These are phyloP conservation scores for Yamadazyma sp. DNA, from an alignment of 805 yeast genomes.

Conservation along the genomic window DNA sequence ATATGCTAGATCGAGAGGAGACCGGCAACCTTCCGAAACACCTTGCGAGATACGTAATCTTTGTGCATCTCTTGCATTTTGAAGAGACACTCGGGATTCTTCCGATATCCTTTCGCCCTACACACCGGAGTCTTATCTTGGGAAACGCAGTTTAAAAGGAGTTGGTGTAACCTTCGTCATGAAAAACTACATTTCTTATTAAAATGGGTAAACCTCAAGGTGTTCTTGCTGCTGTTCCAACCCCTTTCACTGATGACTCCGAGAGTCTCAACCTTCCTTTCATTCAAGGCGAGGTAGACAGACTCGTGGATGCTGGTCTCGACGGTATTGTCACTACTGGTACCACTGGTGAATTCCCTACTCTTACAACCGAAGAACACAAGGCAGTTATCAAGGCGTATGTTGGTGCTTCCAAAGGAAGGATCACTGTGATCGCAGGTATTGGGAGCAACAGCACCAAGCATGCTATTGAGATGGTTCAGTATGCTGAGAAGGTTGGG, in stretches of 20 bases:
- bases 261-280: conserved; percentile 10
- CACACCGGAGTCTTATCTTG: background rate
- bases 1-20: background rate
- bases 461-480: conserved; percentile 16
- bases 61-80: too few species aligned
- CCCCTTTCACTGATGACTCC: conserved; percentile 14
- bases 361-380: conserved; percentile 16
- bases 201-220: conserved; percentile 16
- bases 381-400: conserved; percentile 16
- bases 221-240: conserved; percentile 17
- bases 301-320: conserved; percentile 15
- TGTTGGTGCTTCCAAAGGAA: conserved; percentile 16
- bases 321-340: conserved; percentile 18
- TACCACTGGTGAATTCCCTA: conserved; percentile 18
- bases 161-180: too few species aligned
- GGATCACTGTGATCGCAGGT: conserved; percentile 16
- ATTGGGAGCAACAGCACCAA: conserved; percentile 17
- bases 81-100: too few species aligned
- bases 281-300: conserved; percentile 15
- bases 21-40: too few species aligned
- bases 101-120: too few species aligned
- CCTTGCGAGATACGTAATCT: too few species aligned
- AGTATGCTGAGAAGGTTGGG: conserved; percentile 15
- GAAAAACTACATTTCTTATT: background rate
- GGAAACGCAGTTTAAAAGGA: too few species aligned